Conservation (phyloP, 2,329 filamentous ascomycete genomes). For the Salinomyces thailandicus region DNA sequence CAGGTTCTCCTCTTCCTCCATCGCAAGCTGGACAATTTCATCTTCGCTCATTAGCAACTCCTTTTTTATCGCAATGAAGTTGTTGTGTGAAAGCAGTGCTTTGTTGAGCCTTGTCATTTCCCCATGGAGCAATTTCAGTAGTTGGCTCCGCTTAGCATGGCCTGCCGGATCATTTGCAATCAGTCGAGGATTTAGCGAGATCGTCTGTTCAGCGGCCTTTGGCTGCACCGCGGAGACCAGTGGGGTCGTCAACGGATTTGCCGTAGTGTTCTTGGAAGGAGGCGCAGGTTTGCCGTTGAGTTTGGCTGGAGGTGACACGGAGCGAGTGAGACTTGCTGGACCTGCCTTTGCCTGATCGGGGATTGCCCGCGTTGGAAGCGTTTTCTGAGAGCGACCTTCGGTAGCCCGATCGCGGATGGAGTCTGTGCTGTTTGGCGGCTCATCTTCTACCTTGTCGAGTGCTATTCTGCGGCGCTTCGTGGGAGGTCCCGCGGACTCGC, state of each 20-base stretch:
- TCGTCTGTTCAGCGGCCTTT: background rate
- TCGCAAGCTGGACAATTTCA: slow-evolving; percentile 55
- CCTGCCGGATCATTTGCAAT: slow-evolving; percentile 42
- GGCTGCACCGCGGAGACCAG: background rate
- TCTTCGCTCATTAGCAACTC: slow-evolving; percentile 52
- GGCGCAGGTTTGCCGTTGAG: slow-evolving; percentile 3
- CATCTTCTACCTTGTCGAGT: slow-evolving; percentile 19
- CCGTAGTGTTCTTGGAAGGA: background rate
- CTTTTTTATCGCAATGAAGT: slow-evolving; percentile 28
- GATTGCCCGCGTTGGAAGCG: slow-evolving; percentile 1
- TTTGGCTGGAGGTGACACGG: slow-evolving; percentile 6
- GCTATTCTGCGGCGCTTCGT: slow-evolving; percentile 23
- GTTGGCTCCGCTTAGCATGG: slow-evolving; percentile 25
- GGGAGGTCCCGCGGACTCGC: slow-evolving; percentile 4
- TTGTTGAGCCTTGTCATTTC: slow-evolving; percentile 59
- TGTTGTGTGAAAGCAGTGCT: slow-evolving; percentile 4
- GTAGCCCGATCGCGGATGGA: slow-evolving; percentile 17
- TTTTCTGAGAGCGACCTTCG: background rate
- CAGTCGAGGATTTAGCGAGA: slow-evolving; percentile 53
- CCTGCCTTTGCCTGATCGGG: slow-evolving; percentile 1
- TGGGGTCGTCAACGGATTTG: background rate
- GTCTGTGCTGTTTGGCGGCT: slow-evolving; percentile 22
- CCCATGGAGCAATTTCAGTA: slow-evolving; percentile 52
- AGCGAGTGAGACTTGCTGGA: slow-evolving; percentile 1
- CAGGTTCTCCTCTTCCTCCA: slow-evolving; percentile 69